Evolutionary conservation across 768 basidiomycete genomes (phyloP).

Genomic region (Termitomyces sp.): DNA sequence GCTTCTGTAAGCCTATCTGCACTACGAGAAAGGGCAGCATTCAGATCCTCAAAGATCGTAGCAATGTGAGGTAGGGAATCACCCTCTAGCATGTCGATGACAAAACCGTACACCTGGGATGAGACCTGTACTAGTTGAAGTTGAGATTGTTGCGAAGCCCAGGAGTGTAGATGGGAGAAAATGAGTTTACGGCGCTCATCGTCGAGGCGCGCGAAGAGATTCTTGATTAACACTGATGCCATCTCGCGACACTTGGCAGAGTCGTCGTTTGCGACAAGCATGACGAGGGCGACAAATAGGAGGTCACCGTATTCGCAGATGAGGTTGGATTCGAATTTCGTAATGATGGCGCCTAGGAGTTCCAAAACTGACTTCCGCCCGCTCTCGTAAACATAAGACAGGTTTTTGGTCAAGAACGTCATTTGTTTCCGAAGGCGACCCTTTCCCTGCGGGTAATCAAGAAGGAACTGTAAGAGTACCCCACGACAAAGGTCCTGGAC

Average conservation of each 20-base stretch:
- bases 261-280: slow-evolving; percentile 93
- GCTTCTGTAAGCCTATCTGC: slow-evolving; percentile 34
- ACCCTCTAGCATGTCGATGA: slow-evolving; percentile 63
- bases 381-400: slow-evolving; percentile 86
- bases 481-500: slow-evolving; percentile 91
- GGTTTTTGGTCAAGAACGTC: slow-evolving; percentile 88
- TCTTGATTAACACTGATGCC: slow-evolving; percentile 81
- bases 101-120: slow-evolving; percentile 77
- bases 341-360: slow-evolving; percentile 76
- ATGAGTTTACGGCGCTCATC: slow-evolving; percentile 52
- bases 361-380: slow-evolving; percentile 95
- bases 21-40: slow-evolving; percentile 42
- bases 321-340: slow-evolving; percentile 77
- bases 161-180: slow-evolving; percentile 71
- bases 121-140: slow-evolving; percentile 67
- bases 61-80: slow-evolving; percentile 43
- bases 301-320: slow-evolving; percentile 81
- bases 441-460: slow-evolving; percentile 96
- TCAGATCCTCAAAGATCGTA: slow-evolving; percentile 55
- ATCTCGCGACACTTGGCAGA: slow-evolving; percentile 86
- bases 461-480: slow-evolving; percentile 87
- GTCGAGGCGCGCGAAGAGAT: slow-evolving; percentile 66
- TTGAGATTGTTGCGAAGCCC: slow-evolving; percentile 66
- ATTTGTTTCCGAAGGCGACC: slow-evolving; percentile 86
- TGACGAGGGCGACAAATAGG: slow-evolving; percentile 86